These are phyloP conservation scores for Tuber microsphaerosporum DNA, from an alignment of 495 filamentous ascomycete genomes.

Conservation along the genomic window DNA sequence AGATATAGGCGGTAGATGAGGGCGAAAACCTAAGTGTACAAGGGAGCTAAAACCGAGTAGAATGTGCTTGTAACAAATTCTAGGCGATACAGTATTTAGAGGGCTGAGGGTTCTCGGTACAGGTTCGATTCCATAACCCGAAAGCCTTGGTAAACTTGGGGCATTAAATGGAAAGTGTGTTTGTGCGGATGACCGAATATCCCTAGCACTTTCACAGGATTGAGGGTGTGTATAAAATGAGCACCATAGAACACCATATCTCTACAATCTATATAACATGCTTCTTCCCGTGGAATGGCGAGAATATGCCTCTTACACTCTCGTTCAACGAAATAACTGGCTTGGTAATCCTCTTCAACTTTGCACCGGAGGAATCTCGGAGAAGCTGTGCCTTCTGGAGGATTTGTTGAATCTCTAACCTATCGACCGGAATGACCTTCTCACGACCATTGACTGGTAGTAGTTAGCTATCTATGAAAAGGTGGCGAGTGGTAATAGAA, in stretches of 20 bases:
- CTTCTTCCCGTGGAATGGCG: conserved; percentile 69
- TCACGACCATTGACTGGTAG: conserved; percentile 68
- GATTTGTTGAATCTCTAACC: conserved; percentile 72
- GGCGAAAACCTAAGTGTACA: not conserved
- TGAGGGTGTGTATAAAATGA: conserved; percentile 10
- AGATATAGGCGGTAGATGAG: not conserved
- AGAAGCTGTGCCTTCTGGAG: conserved; percentile 72
- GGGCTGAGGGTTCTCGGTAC: not conserved
- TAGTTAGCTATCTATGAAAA: not conserved
- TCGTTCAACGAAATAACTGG: conserved; percentile 79
- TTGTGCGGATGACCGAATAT: not conserved
- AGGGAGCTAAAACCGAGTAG: not conserved
- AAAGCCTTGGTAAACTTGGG: not conserved
- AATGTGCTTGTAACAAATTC: not conserved
- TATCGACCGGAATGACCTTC: conserved; percentile 81
- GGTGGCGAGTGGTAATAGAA: not conserved
- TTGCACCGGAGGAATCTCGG: conserved; percentile 78
- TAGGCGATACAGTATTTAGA: not conserved
- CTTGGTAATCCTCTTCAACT: conserved; percentile 70
- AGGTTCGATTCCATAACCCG: not conserved
- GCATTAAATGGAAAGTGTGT: not conserved
- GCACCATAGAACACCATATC: not conserved
- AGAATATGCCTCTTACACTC: conserved; percentile 91
- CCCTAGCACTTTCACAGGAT: not conserved
- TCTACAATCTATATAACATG: conserved; percentile 23